These are phyloP conservation scores for Nidularia pulvinata DNA, from an alignment of 768 basidiomycete genomes.

Conservation along the genomic window DNA sequence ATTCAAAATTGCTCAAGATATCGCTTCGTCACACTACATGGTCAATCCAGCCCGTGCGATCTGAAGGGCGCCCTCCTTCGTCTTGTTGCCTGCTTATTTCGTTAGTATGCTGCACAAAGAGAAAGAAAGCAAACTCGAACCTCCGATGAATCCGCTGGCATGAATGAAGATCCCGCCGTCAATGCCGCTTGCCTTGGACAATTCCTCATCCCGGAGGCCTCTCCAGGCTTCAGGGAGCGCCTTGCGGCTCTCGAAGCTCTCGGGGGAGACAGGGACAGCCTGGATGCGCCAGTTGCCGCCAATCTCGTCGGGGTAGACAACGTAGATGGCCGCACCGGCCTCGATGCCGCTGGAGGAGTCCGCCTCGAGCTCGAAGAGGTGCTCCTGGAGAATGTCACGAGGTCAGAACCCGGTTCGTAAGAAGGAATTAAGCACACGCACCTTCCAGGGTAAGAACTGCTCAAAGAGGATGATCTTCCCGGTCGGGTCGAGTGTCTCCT, in stretches of 20 bases:
- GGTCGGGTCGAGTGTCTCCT: slow-evolving; percentile 58
- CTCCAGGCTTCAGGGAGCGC: slow-evolving; percentile 94
- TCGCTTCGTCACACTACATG: no score
- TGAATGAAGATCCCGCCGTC: slow-evolving; percentile 91
- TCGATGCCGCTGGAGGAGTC: slow-evolving; percentile 39
- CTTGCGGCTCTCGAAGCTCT: slow-evolving; percentile 90
- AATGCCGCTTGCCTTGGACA: slow-evolving; percentile 75
- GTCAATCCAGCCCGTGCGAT: slow-evolving; percentile 73
- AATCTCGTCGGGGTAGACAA: slow-evolving; percentile 88
- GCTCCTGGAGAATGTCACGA: slow-evolving; percentile 44
- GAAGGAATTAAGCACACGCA: slow-evolving; percentile 17
- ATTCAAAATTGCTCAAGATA: no score
- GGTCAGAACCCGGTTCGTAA: neutral
- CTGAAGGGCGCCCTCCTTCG: slow-evolving; percentile 82
- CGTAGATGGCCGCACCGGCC: slow-evolving; percentile 68
- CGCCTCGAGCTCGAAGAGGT: slow-evolving; percentile 85
- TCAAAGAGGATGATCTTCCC: slow-evolving; percentile 84
- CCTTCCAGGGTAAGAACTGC: slow-evolving; percentile 89
- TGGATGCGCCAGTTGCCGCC: slow-evolving; percentile 86
- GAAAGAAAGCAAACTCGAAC: slow-evolving; percentile 33
- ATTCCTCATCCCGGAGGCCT: slow-evolving; percentile 82
- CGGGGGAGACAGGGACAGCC: slow-evolving; percentile 80
- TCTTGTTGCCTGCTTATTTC: slow-evolving; percentile 69
- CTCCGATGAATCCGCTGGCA: slow-evolving; percentile 96
- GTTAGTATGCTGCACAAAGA: neutral